Evolutionary conservation across 441 rosid genomes (phyloP), one percentile per base, ranked within the genome.

Genomic region (Biscutella auriculata): DNA sequence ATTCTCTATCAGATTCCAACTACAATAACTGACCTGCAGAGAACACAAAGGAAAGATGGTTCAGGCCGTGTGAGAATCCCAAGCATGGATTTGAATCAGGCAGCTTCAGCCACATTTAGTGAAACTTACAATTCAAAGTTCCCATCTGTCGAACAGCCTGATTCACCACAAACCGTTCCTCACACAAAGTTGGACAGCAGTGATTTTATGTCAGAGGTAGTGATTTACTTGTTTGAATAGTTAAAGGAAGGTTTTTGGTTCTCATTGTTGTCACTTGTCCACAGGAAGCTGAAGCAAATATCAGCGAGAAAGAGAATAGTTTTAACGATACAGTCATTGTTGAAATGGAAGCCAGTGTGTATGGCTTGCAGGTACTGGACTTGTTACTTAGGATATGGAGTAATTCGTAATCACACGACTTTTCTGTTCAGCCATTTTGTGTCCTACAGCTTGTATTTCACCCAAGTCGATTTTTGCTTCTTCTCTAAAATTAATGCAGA

Each of bases 261-360:
- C 45, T 53, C 66, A 52, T 35, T 23, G 54, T 65, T 44, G 39
- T 49, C 26, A 56, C 21, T 42, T 55, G 26, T 53, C 27, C 16
- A 40, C 62, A 85, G 95, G 82, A 75, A 49, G 70, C 62, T 49
- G 66, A 72, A 16, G 57, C 51, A 52, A 76, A 63, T 63, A 67
- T 2, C 36, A 62, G 11, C 53, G 66, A 74, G 48, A 71, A 68
- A 43, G 76, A 75, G 13, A 65, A 59, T 19, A 66, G 63, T 29
- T 68, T 70, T 14, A 72, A 74, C 45, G 87, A 83, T 35, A 67
- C 77, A 27, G 12, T 68, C 70, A 75, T 77, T 44, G 90, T 77
- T 69, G 92, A 88, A 82, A 80, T 85, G 77, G 89, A 88, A 76
- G 97, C 95, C 19, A 74, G 81, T 72, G 76, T 69, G 49, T 88